These are phyloP conservation scores for Colletotrichum sp. DNA, from an alignment of 2,329 filamentous ascomycete genomes.

Conservation along the genomic window DNA sequence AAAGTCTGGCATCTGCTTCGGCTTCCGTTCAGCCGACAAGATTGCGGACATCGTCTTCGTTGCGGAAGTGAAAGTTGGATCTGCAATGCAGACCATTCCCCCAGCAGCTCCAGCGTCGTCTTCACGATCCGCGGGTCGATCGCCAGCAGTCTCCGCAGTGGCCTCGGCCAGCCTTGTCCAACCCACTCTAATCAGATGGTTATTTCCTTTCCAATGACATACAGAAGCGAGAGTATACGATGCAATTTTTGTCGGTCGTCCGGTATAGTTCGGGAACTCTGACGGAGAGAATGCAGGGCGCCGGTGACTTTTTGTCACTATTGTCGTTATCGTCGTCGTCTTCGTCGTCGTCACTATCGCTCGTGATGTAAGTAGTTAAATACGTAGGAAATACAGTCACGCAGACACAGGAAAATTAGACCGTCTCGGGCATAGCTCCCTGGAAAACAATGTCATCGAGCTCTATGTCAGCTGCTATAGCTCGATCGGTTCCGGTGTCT, in stretches of 20 bases:
- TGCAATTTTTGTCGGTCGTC: background rate
- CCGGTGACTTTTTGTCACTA: background rate
- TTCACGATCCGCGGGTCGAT: background rate
- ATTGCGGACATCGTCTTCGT: background rate
- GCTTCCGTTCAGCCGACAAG: background rate
- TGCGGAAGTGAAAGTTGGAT: background rate
- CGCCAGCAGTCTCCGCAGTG: background rate
- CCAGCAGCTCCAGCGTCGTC: background rate
- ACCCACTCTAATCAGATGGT: background rate
- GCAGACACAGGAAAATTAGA: no score
- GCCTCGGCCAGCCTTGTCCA: background rate
- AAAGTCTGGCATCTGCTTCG: background rate
- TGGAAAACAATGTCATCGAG: no score
- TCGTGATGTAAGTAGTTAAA: no score
- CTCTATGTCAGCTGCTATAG: no score
- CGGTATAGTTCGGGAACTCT: accelerated
- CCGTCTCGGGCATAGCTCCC: no score
- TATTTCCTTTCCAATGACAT: background rate
- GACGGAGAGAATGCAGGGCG: background rate
- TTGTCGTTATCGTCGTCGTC: no score
- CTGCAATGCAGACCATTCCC: background rate
- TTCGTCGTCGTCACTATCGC: no score
- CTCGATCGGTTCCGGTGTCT: background rate
- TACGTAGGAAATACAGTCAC: no score
- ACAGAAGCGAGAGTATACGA: background rate